Conservation (phyloP, 805 yeast species). For the Kuraishia hungarica region DNA sequence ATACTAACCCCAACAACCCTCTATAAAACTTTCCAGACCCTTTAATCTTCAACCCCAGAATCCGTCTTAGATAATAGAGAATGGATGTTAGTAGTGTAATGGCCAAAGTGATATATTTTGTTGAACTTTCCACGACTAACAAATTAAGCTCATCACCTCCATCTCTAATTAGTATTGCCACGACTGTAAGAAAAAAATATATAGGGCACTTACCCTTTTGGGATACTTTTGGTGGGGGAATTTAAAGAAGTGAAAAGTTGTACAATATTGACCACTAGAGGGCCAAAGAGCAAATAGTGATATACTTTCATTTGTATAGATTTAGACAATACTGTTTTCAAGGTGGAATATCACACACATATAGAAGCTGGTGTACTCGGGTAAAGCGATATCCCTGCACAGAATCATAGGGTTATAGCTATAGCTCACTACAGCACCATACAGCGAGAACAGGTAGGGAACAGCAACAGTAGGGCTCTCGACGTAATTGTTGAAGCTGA, state of each 20-base stretch:
- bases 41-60: background rate
- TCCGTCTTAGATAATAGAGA: background rate
- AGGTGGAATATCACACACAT: too few species aligned
- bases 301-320: background rate
- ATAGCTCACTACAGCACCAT: too few species aligned
- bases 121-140: constrained; percentile 2
- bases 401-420: too few species aligned
- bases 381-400: too few species aligned
- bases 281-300: background rate
- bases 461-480: too few species aligned
- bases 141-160: background rate
- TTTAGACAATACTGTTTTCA: too few species aligned
- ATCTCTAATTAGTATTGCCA: background rate
- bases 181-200: background rate
- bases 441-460: too few species aligned
- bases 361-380: too few species aligned
- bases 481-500: too few species aligned
- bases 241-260: background rate
- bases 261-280: background rate
- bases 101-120: background rate
- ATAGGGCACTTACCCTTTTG: background rate
- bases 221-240: background rate
- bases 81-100: background rate
- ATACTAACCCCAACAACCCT: background rate
- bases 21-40: background rate